Evolutionary conservation across 148 eudicot genomes (phyloP).

Genomic region (Rhododendron griersonianum): DNA sequence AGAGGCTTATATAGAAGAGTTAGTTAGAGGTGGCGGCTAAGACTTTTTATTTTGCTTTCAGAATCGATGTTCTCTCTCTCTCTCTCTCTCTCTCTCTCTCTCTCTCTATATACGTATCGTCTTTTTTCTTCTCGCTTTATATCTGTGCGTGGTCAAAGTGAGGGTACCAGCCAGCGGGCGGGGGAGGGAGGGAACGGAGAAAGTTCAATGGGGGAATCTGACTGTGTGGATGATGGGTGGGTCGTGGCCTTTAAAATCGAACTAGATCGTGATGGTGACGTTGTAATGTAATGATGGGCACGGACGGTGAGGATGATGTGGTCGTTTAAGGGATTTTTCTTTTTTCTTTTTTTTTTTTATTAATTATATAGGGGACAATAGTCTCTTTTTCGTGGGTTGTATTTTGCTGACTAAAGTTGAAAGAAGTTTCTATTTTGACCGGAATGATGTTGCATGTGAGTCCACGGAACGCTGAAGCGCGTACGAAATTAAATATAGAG

Average conservation of each 20-base stretch:
- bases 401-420: not conserved
- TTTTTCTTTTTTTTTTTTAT: too few relatives aligned
- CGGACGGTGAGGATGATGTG: not conserved
- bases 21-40: not conserved
- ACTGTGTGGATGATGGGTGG: not conserved
- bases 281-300: not conserved
- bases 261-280: not conserved
- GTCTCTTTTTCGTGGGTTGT: not conserved
- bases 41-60: not conserved
- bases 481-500: not conserved
- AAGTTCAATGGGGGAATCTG: not conserved
- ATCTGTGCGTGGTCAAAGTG: not conserved
- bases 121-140: too few relatives aligned
- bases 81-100: too few relatives aligned
- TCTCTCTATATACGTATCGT: too few relatives aligned
- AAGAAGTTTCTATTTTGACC: not conserved
- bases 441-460: not conserved
- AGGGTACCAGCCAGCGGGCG: not conserved
- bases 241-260: not conserved
- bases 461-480: not conserved
- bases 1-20: not conserved
- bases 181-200: not conserved
- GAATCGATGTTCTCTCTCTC: not conserved
- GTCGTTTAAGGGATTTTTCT: not conserved
- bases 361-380: not conserved